Conservation (phyloP, 441 rosid species). For the Melastoma candidum region DNA sequence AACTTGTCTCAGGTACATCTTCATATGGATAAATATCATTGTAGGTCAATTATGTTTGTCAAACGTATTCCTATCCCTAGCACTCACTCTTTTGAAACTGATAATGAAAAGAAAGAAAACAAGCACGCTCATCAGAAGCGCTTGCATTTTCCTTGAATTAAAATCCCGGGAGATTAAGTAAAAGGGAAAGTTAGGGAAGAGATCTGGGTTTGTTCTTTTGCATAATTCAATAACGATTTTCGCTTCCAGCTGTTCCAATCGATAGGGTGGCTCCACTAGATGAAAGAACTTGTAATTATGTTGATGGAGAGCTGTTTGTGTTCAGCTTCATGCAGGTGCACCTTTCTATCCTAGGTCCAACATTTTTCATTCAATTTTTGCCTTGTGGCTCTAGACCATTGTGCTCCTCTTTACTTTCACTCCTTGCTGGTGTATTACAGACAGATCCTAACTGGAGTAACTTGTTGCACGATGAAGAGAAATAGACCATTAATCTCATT, state of each 20-base stretch:
- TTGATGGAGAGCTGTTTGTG: constrained; percentile 73
- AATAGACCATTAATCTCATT: constrained; percentile 69
- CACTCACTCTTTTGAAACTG: too few species aligned
- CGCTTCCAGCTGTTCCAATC: constrained; percentile 59
- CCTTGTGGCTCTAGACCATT: not conserved
- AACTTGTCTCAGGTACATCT: constrained; percentile 64
- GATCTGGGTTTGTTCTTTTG: too few species aligned
- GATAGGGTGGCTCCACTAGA: constrained; percentile 76
- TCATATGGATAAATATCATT: not conserved
- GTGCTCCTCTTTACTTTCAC: constrained; percentile 3
- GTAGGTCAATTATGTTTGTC: not conserved
- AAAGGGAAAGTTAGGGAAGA: too few species aligned
- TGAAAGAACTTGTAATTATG: constrained; percentile 73
- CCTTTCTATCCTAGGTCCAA: not conserved
- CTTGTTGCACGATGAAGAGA: constrained; percentile 64
- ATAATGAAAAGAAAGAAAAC: too few species aligned
- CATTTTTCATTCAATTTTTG: not conserved
- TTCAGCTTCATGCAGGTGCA: constrained; percentile 86
- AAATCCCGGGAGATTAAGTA: too few species aligned
- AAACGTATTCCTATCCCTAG: too few species aligned
- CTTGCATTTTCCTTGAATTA: too few species aligned
- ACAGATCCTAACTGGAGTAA: constrained; percentile 99
- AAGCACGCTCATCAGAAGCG: too few species aligned
- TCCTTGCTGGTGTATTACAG: constrained; percentile 25
- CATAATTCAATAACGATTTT: too few species aligned